Percentiles rank a stretch among this genome's conserved stretches.
phyloP scores from a whole-genome alignment of 768 basidiomycete species.

The Termitomyces sp. region DNA sequence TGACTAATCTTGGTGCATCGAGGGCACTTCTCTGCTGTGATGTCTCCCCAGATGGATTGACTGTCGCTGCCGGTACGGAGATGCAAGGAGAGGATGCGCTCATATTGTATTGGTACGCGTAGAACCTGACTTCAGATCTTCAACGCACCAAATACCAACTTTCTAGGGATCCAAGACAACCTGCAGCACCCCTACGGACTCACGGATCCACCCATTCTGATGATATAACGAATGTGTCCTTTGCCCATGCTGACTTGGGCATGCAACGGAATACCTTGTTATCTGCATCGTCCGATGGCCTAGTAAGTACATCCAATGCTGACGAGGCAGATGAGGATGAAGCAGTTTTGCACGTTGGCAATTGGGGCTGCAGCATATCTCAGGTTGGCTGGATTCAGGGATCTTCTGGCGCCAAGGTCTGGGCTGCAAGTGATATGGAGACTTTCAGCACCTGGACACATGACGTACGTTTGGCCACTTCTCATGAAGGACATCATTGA shows the following conservation, averaged over 20 bases:
- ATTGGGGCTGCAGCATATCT: slow-evolving; percentile 78
- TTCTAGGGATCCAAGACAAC: slow-evolving; percentile 79
- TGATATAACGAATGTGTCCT: slow-evolving; percentile 79
- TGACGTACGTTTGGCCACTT: slow-evolving; percentile 40
- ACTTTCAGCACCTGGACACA: slow-evolving; percentile 81
- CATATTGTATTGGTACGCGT: slow-evolving; percentile 72
- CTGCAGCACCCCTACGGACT: slow-evolving; percentile 59
- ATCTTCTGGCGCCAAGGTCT: slow-evolving; percentile 38
- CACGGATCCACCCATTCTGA: slow-evolving; percentile 90
- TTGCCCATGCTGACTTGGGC: slow-evolving; percentile 23
- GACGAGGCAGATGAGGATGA: slow-evolving; percentile 86
- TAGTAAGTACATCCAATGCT: slow-evolving; percentile 66
- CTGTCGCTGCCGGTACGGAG: slow-evolving; percentile 81
- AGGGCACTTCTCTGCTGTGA: slow-evolving; percentile 60
- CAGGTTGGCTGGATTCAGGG: slow-evolving; percentile 64
- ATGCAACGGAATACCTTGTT: slow-evolving; percentile 39
- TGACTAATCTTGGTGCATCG: slow-evolving; percentile 39
- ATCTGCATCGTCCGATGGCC: slow-evolving; percentile 83
- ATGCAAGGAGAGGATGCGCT: slow-evolving; percentile 76
- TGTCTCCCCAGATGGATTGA: slow-evolving; percentile 60
- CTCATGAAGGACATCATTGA: neutral
- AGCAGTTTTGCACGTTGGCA: slow-evolving; percentile 73
- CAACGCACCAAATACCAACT: neutral
- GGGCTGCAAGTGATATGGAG: slow-evolving; percentile 95
- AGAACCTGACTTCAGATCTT: neutral